A percentile compares a stretch with the other conserved stretches of the same genome.
Conservation (phyloP, 2,329 filamentous ascomycete genomes). For the Fusarium acutatum region DNA sequence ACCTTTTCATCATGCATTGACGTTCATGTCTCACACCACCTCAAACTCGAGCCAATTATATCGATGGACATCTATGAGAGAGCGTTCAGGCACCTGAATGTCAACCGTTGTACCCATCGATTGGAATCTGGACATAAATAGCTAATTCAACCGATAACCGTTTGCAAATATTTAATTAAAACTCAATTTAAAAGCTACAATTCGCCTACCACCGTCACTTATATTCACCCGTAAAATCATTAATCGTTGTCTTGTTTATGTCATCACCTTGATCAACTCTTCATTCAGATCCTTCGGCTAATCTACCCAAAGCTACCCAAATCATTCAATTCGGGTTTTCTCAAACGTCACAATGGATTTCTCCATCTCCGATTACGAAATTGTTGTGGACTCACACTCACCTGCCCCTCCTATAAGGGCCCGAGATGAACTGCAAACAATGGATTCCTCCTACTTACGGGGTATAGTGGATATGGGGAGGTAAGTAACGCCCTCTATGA, state of each 20-base stretch:
- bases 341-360: background rate
- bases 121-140: background rate
- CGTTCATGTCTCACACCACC: background rate
- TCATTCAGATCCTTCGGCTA: background rate
- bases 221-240: background rate
- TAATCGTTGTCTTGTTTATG: background rate
- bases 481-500: background rate
- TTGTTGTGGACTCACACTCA: background rate
- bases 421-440: background rate
- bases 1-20: background rate
- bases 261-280: background rate
- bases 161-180: background rate
- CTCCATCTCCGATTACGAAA: background rate
- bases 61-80: background rate
- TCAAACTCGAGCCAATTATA: background rate
- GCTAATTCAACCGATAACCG: too few relatives aligned
- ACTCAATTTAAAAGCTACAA: background rate
- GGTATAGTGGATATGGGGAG: conserved; percentile 31
- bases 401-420: background rate
- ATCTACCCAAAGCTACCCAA: background rate
- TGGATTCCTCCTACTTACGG: background rate
- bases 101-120: background rate
- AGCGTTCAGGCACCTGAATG: background rate
- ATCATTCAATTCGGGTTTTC: background rate
- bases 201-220: background rate